phyloP scores from a whole-genome alignment of 805 yeast genomes.

The Zygotorulaspora chibaensis region DNA sequence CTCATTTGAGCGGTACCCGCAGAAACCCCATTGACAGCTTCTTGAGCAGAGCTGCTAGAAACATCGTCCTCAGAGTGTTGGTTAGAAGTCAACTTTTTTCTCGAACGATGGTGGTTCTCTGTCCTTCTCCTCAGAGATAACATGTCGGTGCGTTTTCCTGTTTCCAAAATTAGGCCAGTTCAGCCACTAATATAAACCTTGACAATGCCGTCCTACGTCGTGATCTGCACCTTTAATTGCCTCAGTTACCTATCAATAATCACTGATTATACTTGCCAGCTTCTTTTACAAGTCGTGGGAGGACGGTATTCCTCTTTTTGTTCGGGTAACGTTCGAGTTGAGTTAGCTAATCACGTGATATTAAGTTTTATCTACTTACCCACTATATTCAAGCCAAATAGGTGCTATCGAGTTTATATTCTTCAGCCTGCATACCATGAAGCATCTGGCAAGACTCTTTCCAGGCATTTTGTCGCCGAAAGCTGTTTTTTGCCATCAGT shows the following conservation, averaged over 20 bases:
- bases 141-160: slow-evolving; percentile 7
- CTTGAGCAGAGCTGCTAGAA: slow-evolving; percentile 21
- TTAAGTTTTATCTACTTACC: too few species aligned
- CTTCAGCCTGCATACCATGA: too few species aligned
- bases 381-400: too few species aligned
- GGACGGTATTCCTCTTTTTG: neutral
- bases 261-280: neutral
- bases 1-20: slow-evolving; percentile 17
- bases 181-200: too few species aligned
- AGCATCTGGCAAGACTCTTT: too few species aligned
- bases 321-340: too few species aligned
- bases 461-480: too few species aligned
- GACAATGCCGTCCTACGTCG: neutral
- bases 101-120: slow-evolving; percentile 21
- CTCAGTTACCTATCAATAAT: too few species aligned
- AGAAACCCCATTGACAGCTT: slow-evolving; percentile 14
- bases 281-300: neutral
- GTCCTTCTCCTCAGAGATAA: slow-evolving; percentile 27
- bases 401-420: too few species aligned
- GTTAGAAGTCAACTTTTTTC: slow-evolving; percentile 23
- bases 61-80: slow-evolving; percentile 24
- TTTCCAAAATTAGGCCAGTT: too few species aligned
- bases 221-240: neutral
- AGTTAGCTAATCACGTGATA: too few species aligned
- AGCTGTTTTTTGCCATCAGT: neutral